These are phyloP conservation scores for Arxiozyma slooffiae DNA, from an alignment of 1,139 yeast genomes.

Conservation along the genomic window DNA sequence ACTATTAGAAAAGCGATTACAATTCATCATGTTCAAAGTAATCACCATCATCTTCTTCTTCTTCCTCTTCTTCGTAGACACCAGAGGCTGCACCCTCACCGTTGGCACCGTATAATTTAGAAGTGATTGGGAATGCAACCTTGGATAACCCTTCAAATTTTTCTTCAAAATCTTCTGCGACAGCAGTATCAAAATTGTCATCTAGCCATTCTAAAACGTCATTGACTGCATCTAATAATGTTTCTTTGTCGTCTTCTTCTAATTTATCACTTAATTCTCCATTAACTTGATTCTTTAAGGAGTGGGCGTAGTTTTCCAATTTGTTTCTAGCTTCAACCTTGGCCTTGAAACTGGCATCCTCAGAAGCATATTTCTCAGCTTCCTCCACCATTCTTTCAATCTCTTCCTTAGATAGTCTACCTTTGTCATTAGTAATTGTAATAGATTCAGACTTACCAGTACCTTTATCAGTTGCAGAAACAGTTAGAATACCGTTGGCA, in stretches of 20 bases:
- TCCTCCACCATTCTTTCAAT: constrained; percentile 92
- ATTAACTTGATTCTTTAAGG: constrained; percentile 66
- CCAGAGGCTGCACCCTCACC: constrained; percentile 48
- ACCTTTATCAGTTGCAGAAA: constrained; percentile 87
- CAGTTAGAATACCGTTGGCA: constrained; percentile 92
- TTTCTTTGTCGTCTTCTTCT: constrained; percentile 86
- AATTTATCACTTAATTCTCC: constrained; percentile 63
- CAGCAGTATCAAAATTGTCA: constrained; percentile 78
- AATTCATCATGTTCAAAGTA: constrained; percentile 50
- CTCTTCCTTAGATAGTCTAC: constrained; percentile 85
- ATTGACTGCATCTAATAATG: constrained; percentile 76
- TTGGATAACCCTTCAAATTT: constrained; percentile 79
- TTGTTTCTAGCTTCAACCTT: constrained; percentile 81
- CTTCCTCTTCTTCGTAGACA: constrained; percentile 56
- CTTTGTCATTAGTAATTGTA: constrained; percentile 93
- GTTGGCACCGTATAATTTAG: constrained; percentile 72
- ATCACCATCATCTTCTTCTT: constrained; percentile 32
- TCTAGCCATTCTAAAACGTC: constrained; percentile 79
- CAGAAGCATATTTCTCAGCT: constrained; percentile 83
- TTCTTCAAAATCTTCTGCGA: constrained; percentile 88
- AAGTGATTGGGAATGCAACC: constrained; percentile 84
- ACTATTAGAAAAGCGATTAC: constrained; percentile 24
- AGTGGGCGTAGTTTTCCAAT: constrained; percentile 81
- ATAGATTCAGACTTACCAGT: constrained; percentile 93
- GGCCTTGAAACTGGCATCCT: constrained; percentile 71